Evolutionary conservation across 805 yeast genomes (phyloP).

Genomic region (Debaryomyces hansenii): DNA sequence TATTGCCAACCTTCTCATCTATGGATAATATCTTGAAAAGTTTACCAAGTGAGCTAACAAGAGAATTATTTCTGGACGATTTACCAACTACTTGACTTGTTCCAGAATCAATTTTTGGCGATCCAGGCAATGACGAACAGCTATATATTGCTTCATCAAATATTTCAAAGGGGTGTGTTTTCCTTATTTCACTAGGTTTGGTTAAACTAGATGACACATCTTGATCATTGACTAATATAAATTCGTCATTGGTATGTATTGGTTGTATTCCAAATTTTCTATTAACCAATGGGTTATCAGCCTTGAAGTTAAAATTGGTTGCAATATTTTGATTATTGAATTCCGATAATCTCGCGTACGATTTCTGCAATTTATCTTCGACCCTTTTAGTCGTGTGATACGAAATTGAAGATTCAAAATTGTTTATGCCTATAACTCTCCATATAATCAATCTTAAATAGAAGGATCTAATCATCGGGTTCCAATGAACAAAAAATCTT

Average conservation of each 20-base stretch:
- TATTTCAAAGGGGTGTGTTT: constrained; percentile 61
- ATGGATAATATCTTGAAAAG: constrained; percentile 37
- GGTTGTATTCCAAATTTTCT: constrained; percentile 48
- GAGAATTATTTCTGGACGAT: constrained; percentile 16
- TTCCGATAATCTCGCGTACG: constrained; percentile 25
- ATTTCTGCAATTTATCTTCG: constrained; percentile 27
- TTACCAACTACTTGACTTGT: constrained; percentile 4
- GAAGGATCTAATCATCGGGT: constrained; percentile 70
- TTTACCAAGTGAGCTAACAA: constrained; percentile 34
- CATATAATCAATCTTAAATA: constrained; percentile 68
- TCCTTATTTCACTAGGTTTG: constrained; percentile 38
- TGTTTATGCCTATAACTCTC: constrained; percentile 52
- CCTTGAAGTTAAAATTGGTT: constrained; percentile 22
- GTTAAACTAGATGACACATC: constrained; percentile 11
- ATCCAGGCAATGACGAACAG: constrained; percentile 22
- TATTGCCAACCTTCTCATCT: constrained; percentile 14
- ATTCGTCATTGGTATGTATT: constrained; percentile 24
- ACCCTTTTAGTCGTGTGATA: constrained; percentile 30
- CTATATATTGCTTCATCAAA: constrained; percentile 65
- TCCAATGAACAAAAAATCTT: constrained; percentile 72
- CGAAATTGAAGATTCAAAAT: constrained; percentile 33
- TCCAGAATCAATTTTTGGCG: background rate
- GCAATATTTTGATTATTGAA: constrained; percentile 24
- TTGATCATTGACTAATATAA: constrained; percentile 11
- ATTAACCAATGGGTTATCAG: constrained; percentile 46